phyloP scores from a whole-genome alignment of 768 basidiomycete species.

The Gyrodon lividus region DNA sequence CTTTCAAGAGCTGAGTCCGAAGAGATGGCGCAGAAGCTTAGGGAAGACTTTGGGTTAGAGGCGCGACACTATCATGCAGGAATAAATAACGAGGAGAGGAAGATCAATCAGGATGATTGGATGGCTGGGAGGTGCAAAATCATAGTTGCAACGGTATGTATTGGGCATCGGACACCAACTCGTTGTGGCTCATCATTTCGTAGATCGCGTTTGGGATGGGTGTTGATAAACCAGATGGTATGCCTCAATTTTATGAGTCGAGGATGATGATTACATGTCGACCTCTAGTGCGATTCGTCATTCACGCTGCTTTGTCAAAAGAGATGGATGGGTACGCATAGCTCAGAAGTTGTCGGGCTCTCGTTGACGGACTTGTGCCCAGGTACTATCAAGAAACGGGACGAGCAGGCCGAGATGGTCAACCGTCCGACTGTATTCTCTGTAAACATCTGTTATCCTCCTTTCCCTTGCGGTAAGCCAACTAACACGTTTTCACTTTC shows the following conservation, averaged over 20 bases:
- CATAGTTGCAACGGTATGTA: slow-evolving; percentile 87
- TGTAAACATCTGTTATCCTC: slow-evolving; percentile 48
- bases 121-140: slow-evolving; percentile 67
- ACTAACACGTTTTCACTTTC: not conserved
- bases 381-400: slow-evolving; percentile 97
- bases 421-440: slow-evolving; percentile 79
- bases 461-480: not conserved
- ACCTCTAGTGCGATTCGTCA: slow-evolving; percentile 79
- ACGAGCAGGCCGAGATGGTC: slow-evolving; percentile 90
- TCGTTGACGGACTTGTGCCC: slow-evolving; percentile 4
- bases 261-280: slow-evolving; percentile 3
- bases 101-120: slow-evolving; percentile 68
- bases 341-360: not conserved
- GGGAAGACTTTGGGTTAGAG: slow-evolving; percentile 52
- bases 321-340: slow-evolving; percentile 73
- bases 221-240: slow-evolving; percentile 83
- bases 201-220: slow-evolving; percentile 99
- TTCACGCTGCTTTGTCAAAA: slow-evolving; percentile 81
- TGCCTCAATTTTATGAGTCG: slow-evolving; percentile 8
- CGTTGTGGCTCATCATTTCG: slow-evolving; percentile 1
- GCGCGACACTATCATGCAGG: slow-evolving; percentile 88
- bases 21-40: slow-evolving; percentile 67
- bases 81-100: slow-evolving; percentile 62
- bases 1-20: slow-evolving; percentile 73
- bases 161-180: not conserved